Conservation (phyloP, 2,329 filamentous ascomycete species). For the Leptographium lundbergii region DNA sequence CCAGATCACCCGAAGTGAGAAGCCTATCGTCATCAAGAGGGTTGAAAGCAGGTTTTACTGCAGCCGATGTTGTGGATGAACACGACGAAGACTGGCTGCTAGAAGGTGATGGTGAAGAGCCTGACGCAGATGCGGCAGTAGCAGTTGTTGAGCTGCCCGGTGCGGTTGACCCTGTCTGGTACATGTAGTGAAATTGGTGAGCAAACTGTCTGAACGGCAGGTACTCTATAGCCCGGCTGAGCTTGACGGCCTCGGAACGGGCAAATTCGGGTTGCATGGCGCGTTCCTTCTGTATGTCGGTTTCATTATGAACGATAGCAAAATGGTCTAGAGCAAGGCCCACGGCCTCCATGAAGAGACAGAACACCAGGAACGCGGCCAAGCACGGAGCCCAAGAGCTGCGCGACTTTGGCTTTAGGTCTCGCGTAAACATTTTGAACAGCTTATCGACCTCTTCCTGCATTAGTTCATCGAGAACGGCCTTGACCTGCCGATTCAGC, state of each 20-base stretch:
- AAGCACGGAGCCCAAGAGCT: slow-evolving; percentile 44
- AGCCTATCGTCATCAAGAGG: slow-evolving; percentile 35
- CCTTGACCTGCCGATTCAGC: slow-evolving; percentile 44
- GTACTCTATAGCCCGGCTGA: slow-evolving; percentile 41
- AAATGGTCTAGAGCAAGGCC: slow-evolving; percentile 41
- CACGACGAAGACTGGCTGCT: background rate
- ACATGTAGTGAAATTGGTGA: slow-evolving; percentile 47
- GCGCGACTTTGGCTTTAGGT: slow-evolving; percentile 40
- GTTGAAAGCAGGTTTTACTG: slow-evolving; percentile 33
- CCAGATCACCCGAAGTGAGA: slow-evolving; percentile 31
- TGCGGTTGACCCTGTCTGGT: slow-evolving; percentile 42
- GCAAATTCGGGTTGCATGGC: slow-evolving; percentile 15
- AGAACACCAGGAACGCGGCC: slow-evolving; percentile 42
- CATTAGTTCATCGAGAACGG: slow-evolving; percentile 42
- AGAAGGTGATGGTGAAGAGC: background rate
- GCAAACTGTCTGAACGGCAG: slow-evolving; percentile 48
- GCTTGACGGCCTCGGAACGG: slow-evolving; percentile 30
- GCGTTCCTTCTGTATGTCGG: slow-evolving; percentile 25
- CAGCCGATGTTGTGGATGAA: slow-evolving; percentile 32
- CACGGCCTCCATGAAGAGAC: slow-evolving; percentile 45
- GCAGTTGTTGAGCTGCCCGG: slow-evolving; percentile 16
- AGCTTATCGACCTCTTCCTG: slow-evolving; percentile 36
- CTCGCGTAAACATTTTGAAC: slow-evolving; percentile 39
- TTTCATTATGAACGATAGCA: slow-evolving; percentile 37
- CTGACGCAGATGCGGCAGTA: background rate